A percentile compares a stretch with the other conserved stretches of the same genome.
Evolutionary conservation across 495 filamentous ascomycete genomes (phyloP).

Genomic region (Penicillium turbatum): DNA sequence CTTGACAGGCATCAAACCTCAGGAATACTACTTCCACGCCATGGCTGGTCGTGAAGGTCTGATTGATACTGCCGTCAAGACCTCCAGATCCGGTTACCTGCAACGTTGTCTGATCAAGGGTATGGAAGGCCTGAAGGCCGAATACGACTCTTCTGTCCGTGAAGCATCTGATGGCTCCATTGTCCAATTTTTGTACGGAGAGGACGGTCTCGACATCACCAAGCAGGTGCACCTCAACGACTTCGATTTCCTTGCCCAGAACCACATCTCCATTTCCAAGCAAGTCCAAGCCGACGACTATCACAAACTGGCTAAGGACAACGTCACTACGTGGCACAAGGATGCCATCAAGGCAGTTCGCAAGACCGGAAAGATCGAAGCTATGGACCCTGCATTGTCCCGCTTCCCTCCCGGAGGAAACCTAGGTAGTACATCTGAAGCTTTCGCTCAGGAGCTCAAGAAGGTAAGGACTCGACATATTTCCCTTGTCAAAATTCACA

Average conservation of each 20-base stretch:
- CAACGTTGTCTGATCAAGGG: slow-evolving; percentile 98
- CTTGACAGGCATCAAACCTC: slow-evolving; percentile 94
- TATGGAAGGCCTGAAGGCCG: slow-evolving; percentile 89
- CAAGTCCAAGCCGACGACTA: slow-evolving; percentile 50
- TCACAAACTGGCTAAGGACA: slow-evolving; percentile 48
- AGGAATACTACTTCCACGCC: slow-evolving; percentile 99
- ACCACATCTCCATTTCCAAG: slow-evolving; percentile 55
- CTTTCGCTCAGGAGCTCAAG: slow-evolving; percentile 63
- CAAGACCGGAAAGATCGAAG: slow-evolving; percentile 62
- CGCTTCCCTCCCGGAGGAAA: slow-evolving; percentile 69
- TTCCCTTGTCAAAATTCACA: not conserved
- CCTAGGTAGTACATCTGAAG: slow-evolving; percentile 84
- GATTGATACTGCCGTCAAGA: slow-evolving; percentile 99
- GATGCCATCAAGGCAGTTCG: slow-evolving; percentile 73
- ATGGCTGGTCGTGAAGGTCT: slow-evolving; percentile 99
- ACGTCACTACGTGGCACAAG: slow-evolving; percentile 55
- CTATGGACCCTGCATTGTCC: slow-evolving; percentile 72
- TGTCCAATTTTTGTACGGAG: slow-evolving; percentile 94
- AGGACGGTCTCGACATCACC: slow-evolving; percentile 90
- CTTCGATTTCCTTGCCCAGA: slow-evolving; percentile 85
- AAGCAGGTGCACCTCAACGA: slow-evolving; percentile 89
- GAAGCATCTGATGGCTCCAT: slow-evolving; percentile 84
- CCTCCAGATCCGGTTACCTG: slow-evolving; percentile 90
- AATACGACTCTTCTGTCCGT: slow-evolving; percentile 90
- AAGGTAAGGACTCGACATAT: slow-evolving; percentile 36